phyloP scores from a whole-genome alignment of 371 early-diverging fungal genomes.

The Syncephalastrum monosporum region DNA sequence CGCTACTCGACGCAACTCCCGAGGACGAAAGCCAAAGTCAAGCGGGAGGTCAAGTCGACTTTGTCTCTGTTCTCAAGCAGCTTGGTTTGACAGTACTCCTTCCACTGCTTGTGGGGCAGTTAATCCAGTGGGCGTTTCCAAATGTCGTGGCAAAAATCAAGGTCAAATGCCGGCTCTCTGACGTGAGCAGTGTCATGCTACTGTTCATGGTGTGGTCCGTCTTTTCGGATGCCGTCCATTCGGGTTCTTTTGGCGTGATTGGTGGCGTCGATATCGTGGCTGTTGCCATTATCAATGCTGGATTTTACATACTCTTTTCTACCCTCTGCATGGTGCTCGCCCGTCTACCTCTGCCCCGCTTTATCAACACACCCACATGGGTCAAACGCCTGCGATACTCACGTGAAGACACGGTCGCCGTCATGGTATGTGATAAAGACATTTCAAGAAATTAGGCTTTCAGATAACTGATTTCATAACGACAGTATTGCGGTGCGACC shows the following conservation, averaged over 20 bases:
- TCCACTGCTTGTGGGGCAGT: constrained; percentile 67
- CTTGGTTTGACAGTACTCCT: constrained; percentile 64
- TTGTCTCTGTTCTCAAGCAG: constrained; percentile 55
- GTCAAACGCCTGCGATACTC: constrained; percentile 39
- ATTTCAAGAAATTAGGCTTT: not conserved
- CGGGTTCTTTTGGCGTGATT: constrained; percentile 52
- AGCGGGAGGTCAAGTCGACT: constrained; percentile 47
- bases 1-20: constrained; percentile 39
- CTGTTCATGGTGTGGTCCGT: constrained; percentile 74
- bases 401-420: constrained; percentile 57
- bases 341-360: constrained; percentile 36
- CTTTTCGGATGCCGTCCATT: constrained; percentile 70
- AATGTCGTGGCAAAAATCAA: constrained; percentile 49
- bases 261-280: constrained; percentile 57
- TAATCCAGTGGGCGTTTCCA: constrained; percentile 60
- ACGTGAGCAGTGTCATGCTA: constrained; percentile 58
- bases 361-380: constrained; percentile 19
- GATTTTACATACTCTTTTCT: constrained; percentile 50
- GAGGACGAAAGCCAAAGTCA: constrained; percentile 40
- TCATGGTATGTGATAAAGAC: constrained; percentile 39
- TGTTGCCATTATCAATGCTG: constrained; percentile 52
- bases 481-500: constrained; percentile 58
- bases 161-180: constrained; percentile 53
- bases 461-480: not conserved
- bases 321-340: constrained; percentile 38